A percentile compares a stretch with the other conserved stretches of the same genome.
Conservation (phyloP, 192 early-diverging fungal genomes). For the Backusella mclennaniae region DNA sequence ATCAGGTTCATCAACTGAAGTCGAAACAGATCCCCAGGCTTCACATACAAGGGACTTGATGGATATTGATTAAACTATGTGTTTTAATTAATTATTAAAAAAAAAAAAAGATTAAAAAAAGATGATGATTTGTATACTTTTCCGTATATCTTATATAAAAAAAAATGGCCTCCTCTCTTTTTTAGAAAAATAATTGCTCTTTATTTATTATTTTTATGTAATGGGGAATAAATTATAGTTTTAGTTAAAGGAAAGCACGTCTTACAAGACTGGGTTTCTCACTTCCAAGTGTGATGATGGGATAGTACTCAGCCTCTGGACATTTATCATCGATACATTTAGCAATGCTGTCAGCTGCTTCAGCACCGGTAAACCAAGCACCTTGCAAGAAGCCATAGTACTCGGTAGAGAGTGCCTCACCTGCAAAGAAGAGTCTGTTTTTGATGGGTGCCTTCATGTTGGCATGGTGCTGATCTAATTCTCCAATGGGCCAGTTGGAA, state of each 20-base stretch:
- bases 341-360: slow-evolving; percentile 2
- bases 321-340: slow-evolving; percentile 25
- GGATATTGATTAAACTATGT: slow-evolving; percentile 19
- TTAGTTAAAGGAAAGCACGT: neutral
- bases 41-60: slow-evolving; percentile 16
- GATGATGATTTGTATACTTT: neutral
- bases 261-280: slow-evolving; percentile 4
- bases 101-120: neutral
- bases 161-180: neutral
- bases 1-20: slow-evolving; percentile 33
- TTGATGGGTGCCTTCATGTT: slow-evolving; percentile 38
- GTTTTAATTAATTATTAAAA: neutral
- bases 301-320: slow-evolving; percentile 26
- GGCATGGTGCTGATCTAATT: slow-evolving; percentile 30
- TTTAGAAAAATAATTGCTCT: neutral
- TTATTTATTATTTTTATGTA: neutral
- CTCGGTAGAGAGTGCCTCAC: slow-evolving; percentile 31
- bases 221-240: no score
- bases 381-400: slow-evolving; percentile 35
- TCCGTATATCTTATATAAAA: neutral
- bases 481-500: slow-evolving; percentile 42
- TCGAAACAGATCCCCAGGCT: slow-evolving; percentile 21
- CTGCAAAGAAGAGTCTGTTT: slow-evolving; percentile 38
- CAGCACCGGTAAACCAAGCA: slow-evolving; percentile 29
- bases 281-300: slow-evolving; percentile 8